Percentiles rank a stretch among this genome's conserved stretches.
Conservation (phyloP, 1,284 basidiomycete species). For the Ganoderma sinense region DNA sequence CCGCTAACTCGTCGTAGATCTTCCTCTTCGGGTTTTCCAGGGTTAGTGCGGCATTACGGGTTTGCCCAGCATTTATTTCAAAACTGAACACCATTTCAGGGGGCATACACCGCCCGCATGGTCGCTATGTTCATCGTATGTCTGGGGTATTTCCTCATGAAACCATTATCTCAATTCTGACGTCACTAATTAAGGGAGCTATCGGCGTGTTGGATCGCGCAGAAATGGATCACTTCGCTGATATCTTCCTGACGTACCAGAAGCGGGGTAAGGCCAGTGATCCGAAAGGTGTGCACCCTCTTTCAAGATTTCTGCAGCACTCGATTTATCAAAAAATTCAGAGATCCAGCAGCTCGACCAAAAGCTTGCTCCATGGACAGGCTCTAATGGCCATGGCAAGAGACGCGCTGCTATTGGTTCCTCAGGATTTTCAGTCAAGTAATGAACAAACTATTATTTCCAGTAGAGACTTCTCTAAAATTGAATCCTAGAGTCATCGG, state of each 20-base stretch:
- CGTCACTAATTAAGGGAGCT: slow-evolving; percentile 28
- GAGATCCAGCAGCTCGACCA: slow-evolving; percentile 52
- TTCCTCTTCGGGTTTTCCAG: slow-evolving; percentile 80
- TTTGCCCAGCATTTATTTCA: not conserved
- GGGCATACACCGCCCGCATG: slow-evolving; percentile 78
- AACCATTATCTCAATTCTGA: not conserved
- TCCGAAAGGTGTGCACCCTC: slow-evolving; percentile 47
- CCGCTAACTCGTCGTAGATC: slow-evolving; percentile 48
- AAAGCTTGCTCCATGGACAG: slow-evolving; percentile 60
- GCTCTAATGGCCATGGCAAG: slow-evolving; percentile 57
- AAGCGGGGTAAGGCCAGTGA: slow-evolving; percentile 62
- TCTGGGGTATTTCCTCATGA: slow-evolving; percentile 6
- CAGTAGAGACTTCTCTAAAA: not conserved
- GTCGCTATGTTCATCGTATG: slow-evolving; percentile 71
- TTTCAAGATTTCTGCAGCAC: not conserved
- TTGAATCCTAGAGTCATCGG: slow-evolving; percentile 61
- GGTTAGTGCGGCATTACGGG: slow-evolving; percentile 41
- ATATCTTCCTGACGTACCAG: slow-evolving; percentile 67
- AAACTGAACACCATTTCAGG: slow-evolving; percentile 44
- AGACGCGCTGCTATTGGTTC: slow-evolving; percentile 53
- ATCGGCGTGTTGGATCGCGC: slow-evolving; percentile 71
- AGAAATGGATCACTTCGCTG: slow-evolving; percentile 74
- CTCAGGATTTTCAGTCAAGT: slow-evolving; percentile 69
- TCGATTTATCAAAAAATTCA: slow-evolving; percentile 32
- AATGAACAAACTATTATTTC: slow-evolving; percentile 23